Conservation (phyloP, 2,329 filamentous ascomycete species). For the Cadophora luteo-olivacea region DNA sequence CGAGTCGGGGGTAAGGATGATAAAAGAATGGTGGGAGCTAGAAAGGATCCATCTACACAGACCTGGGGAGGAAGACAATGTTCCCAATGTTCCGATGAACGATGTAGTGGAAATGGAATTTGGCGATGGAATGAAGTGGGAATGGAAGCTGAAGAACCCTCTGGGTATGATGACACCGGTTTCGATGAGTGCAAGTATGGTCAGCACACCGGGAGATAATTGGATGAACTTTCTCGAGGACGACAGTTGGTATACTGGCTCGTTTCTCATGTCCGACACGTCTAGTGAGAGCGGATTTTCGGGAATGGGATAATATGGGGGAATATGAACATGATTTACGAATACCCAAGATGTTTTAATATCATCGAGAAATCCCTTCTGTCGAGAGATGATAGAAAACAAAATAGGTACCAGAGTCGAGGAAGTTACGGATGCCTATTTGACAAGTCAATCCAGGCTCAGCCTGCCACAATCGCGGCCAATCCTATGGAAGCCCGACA, state of each 20-base stretch:
- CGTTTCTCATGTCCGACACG: conserved; percentile 8
- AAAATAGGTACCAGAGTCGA: no score
- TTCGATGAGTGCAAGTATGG: background rate
- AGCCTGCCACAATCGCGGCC: background rate
- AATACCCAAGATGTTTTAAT: conserved; percentile 1
- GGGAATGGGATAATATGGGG: background rate
- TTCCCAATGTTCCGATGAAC: conserved; percentile 17
- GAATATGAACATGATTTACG: background rate
- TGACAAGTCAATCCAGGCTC: background rate
- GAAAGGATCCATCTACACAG: conserved; percentile 32
- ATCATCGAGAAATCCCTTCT: background rate
- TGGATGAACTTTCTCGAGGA: conserved; percentile 19
- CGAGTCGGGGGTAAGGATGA: conserved; percentile 28
- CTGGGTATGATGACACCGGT: conserved; percentile 6
- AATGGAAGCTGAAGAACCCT: conserved; percentile 36
- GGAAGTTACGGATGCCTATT: background rate
- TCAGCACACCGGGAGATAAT: background rate
- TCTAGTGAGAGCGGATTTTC: background rate
- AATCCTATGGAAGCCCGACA: background rate
- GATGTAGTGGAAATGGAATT: conserved; percentile 34
- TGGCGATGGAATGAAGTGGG: conserved; percentile 36
- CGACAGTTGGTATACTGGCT: conserved; percentile 13
- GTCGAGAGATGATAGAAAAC: no score
- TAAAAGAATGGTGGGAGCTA: conserved; percentile 38
- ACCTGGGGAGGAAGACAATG: conserved; percentile 1